A percentile compares a stretch with the other conserved stretches of the same genome.
Evolutionary conservation across 108 stramenopile genomes (phyloP).

Genomic region (Nitzschia sp.): DNA sequence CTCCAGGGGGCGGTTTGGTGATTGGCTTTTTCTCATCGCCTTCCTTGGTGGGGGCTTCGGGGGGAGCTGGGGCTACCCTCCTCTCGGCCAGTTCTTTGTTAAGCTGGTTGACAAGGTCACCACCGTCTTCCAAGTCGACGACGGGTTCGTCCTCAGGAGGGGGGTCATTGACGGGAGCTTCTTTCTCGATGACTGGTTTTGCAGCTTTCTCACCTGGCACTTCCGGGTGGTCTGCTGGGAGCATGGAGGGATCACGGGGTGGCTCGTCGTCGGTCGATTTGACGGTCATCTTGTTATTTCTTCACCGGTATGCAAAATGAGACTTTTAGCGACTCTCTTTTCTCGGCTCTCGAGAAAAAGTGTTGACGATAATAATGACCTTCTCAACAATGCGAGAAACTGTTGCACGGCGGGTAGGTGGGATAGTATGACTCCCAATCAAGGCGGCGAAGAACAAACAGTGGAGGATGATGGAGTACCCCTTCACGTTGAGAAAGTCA

Average conservation of each 20-base stretch:
- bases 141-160: not conserved
- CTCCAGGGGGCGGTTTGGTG: constrained; percentile 40
- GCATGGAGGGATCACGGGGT: constrained; percentile 5
- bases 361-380: no score
- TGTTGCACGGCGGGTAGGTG: no score
- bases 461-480: no score
- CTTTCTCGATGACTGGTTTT: not conserved
- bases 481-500: no score
- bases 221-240: not conserved
- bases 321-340: no score
- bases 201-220: not conserved
- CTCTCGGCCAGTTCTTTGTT: no score
- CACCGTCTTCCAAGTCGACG: not conserved
- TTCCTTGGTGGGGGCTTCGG: not conserved
- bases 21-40: not conserved
- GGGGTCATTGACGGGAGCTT: not conserved
- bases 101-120: not conserved
- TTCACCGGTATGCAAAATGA: not conserved
- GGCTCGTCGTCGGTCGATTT: not conserved
- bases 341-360: not conserved
- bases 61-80: not conserved
- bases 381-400: no score
- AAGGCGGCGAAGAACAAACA: no score
- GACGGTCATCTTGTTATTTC: not conserved
- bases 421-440: no score